A percentile compares a stretch with the other conserved stretches of the same genome.
phyloP scores from a whole-genome alignment of 1,139 yeast species.

The Yamadazyma membranifaciens region DNA sequence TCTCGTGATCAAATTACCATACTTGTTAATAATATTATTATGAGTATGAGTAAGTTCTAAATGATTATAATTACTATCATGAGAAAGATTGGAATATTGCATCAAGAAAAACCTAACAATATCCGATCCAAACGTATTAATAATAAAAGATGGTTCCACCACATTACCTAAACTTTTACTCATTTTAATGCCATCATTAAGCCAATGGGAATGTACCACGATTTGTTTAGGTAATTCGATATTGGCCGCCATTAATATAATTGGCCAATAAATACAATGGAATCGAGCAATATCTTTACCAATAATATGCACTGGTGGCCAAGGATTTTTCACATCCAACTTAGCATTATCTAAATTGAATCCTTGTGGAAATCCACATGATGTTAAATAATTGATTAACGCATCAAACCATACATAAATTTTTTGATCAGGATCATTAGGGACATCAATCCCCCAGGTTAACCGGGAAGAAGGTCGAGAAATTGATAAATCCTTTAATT shows the following conservation, averaged over 20 bases:
- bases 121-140: slow-evolving; percentile 67
- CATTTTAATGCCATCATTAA: slow-evolving; percentile 87
- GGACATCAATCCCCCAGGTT: slow-evolving; percentile 90
- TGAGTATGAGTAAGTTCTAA: slow-evolving; percentile 55
- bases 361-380: slow-evolving; percentile 57
- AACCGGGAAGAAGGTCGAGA: slow-evolving; percentile 80
- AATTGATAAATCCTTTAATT: slow-evolving; percentile 69
- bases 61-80: slow-evolving; percentile 78
- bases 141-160: slow-evolving; percentile 78
- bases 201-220: slow-evolving; percentile 94
- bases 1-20: slow-evolving; percentile 75
- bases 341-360: slow-evolving; percentile 3
- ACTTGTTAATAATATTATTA: slow-evolving; percentile 73
- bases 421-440: slow-evolving; percentile 71
- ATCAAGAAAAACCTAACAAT: slow-evolving; percentile 72
- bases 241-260: slow-evolving; percentile 80
- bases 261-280: slow-evolving; percentile 95
- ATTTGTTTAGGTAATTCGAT: slow-evolving; percentile 68
- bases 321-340: slow-evolving; percentile 19
- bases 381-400: slow-evolving; percentile 76
- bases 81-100: slow-evolving; percentile 70
- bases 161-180: slow-evolving; percentile 92
- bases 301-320: slow-evolving; percentile 77
- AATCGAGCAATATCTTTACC: slow-evolving; percentile 91
- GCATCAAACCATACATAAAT: slow-evolving; percentile 99